These are phyloP conservation scores for Ceratocystis variospora DNA, from an alignment of 2,329 filamentous ascomycete species.

Conservation along the genomic window DNA sequence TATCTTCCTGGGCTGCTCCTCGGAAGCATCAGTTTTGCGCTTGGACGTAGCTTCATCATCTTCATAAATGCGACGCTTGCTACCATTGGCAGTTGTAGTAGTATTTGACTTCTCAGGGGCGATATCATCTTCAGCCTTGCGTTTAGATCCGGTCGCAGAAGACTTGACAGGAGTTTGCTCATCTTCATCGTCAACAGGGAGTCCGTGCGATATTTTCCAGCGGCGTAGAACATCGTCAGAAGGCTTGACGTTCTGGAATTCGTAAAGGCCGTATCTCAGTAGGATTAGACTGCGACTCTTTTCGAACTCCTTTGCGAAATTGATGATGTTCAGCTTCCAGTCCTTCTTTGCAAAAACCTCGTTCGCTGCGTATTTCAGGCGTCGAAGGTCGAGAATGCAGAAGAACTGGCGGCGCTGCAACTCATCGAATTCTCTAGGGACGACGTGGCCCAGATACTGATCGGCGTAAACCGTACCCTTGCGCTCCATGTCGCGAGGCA, in stretches of 20 bases:
- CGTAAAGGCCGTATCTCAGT: conserved; percentile 47
- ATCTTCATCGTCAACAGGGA: conserved; percentile 31
- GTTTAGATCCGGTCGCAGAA: conserved; percentile 32
- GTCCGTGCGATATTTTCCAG: conserved; percentile 43
- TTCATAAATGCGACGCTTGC: conserved; percentile 37
- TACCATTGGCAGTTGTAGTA: conserved; percentile 25
- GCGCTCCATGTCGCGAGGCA: conserved; percentile 39
- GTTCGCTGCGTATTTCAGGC: conserved; percentile 47
- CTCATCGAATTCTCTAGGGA: conserved; percentile 43
- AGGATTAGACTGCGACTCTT: conserved; percentile 49
- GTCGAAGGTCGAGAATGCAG: conserved; percentile 47
- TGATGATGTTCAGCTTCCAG: conserved; percentile 48
- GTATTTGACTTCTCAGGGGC: conserved; percentile 27
- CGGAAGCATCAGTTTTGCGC: conserved; percentile 30
- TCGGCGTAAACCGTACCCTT: conserved; percentile 46
- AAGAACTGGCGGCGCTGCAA: conserved; percentile 49
- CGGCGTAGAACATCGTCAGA: conserved; percentile 43
- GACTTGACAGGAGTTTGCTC: conserved; percentile 26
- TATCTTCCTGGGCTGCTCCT: conserved; percentile 38
- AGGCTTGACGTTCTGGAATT: conserved; percentile 49
- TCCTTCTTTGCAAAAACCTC: conserved; percentile 48
- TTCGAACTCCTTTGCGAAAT: conserved; percentile 51
- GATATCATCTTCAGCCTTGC: conserved; percentile 42
- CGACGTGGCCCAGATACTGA: conserved; percentile 44
- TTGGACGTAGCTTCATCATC: conserved; percentile 28